phyloP scores from a whole-genome alignment of 1,284 basidiomycete species.

The Puccinia brachypodii region DNA sequence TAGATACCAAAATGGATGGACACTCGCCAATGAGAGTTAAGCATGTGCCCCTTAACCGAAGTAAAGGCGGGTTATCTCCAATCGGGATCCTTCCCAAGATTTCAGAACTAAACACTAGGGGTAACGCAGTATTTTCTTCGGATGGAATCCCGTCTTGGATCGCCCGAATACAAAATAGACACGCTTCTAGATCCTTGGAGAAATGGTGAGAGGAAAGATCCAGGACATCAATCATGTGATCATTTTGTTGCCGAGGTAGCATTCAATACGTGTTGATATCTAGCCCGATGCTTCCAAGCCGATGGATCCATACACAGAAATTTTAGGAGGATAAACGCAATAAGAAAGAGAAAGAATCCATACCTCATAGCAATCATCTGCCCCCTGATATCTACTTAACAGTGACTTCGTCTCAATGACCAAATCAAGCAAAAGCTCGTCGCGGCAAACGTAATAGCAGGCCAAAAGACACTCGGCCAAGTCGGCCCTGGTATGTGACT shows the following conservation, averaged over 20 bases:
- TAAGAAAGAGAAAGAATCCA: slow-evolving; percentile 21
- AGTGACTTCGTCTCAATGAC: slow-evolving; percentile 50
- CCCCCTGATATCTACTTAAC: slow-evolving; percentile 22
- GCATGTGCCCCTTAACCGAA: slow-evolving; percentile 50
- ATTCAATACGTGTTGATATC: background rate
- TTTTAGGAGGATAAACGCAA: background rate
- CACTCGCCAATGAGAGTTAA: slow-evolving; percentile 49
- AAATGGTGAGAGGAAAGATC: slow-evolving; percentile 11
- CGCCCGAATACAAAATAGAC: slow-evolving; percentile 51
- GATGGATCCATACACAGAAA: background rate
- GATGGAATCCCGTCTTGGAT: slow-evolving; percentile 53
- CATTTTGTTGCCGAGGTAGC: background rate
- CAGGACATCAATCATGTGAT: slow-evolving; percentile 1
- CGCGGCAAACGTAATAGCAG: slow-evolving; percentile 53
- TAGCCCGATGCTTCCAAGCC: background rate
- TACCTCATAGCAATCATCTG: slow-evolving; percentile 39
- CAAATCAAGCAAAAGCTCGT: slow-evolving; percentile 51
- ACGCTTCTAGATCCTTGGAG: slow-evolving; percentile 53
- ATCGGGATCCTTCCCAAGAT: slow-evolving; percentile 50
- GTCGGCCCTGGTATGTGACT: slow-evolving; percentile 50
- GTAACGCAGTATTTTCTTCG: slow-evolving; percentile 48
- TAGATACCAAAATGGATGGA: background rate
- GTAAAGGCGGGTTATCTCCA: background rate
- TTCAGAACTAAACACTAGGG: slow-evolving; percentile 51
- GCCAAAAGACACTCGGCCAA: slow-evolving; percentile 52